Evolutionary conservation across 768 basidiomycete species (phyloP).

Genomic region (Tylopilus plumbeoviolaceoides): DNA sequence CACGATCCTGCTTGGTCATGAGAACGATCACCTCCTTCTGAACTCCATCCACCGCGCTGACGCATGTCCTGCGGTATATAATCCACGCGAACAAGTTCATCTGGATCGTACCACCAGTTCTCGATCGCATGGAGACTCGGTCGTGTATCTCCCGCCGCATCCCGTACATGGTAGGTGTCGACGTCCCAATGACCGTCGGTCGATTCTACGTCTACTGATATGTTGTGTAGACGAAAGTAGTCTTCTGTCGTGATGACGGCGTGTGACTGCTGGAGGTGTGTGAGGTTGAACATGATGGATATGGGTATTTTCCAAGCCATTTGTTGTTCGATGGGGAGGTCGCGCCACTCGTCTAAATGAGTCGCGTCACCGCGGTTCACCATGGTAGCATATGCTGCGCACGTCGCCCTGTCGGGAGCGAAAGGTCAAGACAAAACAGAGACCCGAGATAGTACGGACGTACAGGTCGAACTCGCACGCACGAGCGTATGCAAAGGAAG

Average conservation of each 20-base stretch:
- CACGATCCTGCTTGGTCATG: slow-evolving; percentile 18
- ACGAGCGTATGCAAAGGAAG: slow-evolving; percentile 46
- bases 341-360: slow-evolving; percentile 37
- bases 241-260: slow-evolving; percentile 40
- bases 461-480: slow-evolving; percentile 38
- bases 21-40: slow-evolving; percentile 9
- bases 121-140: slow-evolving; percentile 34
- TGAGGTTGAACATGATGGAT: slow-evolving; percentile 41
- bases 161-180: slow-evolving; percentile 29
- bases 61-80: slow-evolving; percentile 30
- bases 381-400: slow-evolving; percentile 41
- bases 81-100: slow-evolving; percentile 34
- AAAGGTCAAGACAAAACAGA: neutral
- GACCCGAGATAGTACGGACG: neutral
- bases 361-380: slow-evolving; percentile 43
- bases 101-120: slow-evolving; percentile 38
- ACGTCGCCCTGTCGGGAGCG: slow-evolving; percentile 25
- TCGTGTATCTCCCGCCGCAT: slow-evolving; percentile 10
- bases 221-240: slow-evolving; percentile 39
- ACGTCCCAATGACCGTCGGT: slow-evolving; percentile 37
- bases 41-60: slow-evolving; percentile 29
- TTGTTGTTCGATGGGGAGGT: slow-evolving; percentile 34
- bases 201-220: slow-evolving; percentile 32
- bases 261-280: slow-evolving; percentile 34
- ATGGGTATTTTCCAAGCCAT: slow-evolving; percentile 35